Conservation (phyloP, 1,284 basidiomycete genomes). For the Ustilago vetiveriae region DNA sequence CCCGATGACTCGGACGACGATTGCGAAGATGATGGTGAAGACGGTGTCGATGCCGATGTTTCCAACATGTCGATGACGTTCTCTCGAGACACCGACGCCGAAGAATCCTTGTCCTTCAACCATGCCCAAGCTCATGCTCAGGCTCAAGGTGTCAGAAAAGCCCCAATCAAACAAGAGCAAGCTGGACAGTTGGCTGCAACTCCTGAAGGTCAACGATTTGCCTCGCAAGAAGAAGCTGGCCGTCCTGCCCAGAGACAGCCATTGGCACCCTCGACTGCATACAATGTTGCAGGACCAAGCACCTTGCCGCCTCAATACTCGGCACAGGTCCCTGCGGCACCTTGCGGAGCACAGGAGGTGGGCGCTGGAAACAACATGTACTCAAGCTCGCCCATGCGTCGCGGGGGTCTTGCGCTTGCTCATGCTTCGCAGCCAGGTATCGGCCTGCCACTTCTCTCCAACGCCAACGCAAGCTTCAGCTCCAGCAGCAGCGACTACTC, state of each 20-base stretch:
- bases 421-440: conserved; percentile 12
- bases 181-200: conserved; percentile 8
- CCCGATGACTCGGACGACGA: conserved; percentile 33
- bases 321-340: conserved; percentile 5
- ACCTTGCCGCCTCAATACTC: conserved; percentile 14
- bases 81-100: conserved; percentile 6
- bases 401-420: conserved; percentile 18
- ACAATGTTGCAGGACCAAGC: conserved; percentile 33
- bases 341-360: conserved; percentile 18
- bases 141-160: conserved; percentile 9
- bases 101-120: conserved; percentile 19
- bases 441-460: conserved; percentile 9
- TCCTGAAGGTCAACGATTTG: conserved; percentile 15
- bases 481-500: conserved; percentile 43
- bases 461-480: conserved; percentile 41
- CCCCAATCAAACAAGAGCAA: conserved; percentile 12
- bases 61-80: conserved; percentile 42
- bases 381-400: conserved; percentile 37
- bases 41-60: conserved; percentile 40
- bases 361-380: conserved; percentile 8
- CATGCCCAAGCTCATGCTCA: neutral
- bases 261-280: conserved; percentile 20
- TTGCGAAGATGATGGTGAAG: conserved; percentile 22
- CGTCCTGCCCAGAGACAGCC: conserved; percentile 27
- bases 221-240: conserved; percentile 14